Base-by-base conservation (phyloP, 768 basidiomycete genomes). In the Tylopilus rubrobrunneus region DNA sequence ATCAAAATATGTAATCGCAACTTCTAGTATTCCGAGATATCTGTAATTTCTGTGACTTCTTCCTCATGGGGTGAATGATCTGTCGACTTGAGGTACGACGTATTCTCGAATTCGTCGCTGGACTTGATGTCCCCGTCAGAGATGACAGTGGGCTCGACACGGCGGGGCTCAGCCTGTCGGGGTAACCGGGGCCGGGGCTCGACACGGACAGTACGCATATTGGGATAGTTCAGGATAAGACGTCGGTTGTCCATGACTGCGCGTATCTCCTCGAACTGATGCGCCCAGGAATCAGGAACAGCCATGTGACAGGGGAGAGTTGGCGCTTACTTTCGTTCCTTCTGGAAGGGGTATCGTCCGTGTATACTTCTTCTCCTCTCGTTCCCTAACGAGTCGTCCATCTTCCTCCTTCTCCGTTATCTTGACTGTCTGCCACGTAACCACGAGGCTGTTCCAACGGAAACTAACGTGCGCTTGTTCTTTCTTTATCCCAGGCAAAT, bases 401-500 rank as follows among this genome's bases (percentile, higher is more conserved):
- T 77, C 76, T 56, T 89, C 85, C 57, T 80, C 77, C 71, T 76
- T 78, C 65, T 89, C 87, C 12, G 74, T 72, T 46, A 82, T 74
- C 59, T 79, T 82, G 51, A 80, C 74, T 10, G 74, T 78, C 54
- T 79, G 76, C 87, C 87, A 90, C 17, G 80, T 85, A 37, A 90
- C 75, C 36, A 86, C 74, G 10, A 90, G 71, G 43, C 80, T 73
- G 58, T 79, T 71, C 49, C 78, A 76, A 49, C 86, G 85, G 60
- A 81, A 89, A 64, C 82, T 87, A 62, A 90, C 83, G 58, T 89
- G 87, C 51, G 88, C 80, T 56, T 89, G 82, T 53, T 87, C 79
- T 66, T 88, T 89, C 62, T 75, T 76, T 41, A 89, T 80, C 28
- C 86, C 84, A 3, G 78, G 77, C 61, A 90, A 72, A 55, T 88